Percentiles rank a stretch among this genome's conserved stretches.
These are phyloP conservation scores for Komagataella pastoris DNA, from an alignment of 805 yeast species.

Conservation along the genomic window DNA sequence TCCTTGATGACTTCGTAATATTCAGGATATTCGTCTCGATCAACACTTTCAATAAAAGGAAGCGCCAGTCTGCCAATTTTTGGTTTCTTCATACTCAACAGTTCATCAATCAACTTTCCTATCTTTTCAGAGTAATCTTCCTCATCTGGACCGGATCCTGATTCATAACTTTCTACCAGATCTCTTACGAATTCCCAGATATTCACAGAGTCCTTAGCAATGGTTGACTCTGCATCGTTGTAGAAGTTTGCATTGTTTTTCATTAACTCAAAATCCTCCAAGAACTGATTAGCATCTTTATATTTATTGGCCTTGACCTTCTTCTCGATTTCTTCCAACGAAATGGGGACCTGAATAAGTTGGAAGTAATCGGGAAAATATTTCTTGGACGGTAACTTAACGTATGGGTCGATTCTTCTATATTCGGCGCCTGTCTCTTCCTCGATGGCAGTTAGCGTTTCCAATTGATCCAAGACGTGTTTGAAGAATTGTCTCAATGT, in stretches of 20 bases:
- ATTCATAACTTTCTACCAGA: slow-evolving; percentile 26
- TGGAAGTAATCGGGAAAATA: slow-evolving; percentile 72
- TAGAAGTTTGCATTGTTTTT: slow-evolving; percentile 58
- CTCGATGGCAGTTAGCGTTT: neutral
- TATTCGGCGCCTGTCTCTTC: neutral
- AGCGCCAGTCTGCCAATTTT: slow-evolving; percentile 43
- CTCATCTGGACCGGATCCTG: slow-evolving; percentile 6
- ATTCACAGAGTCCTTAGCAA: slow-evolving; percentile 50
- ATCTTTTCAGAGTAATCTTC: slow-evolving; percentile 1
- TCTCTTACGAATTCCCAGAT: slow-evolving; percentile 44
- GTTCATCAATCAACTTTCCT: slow-evolving; percentile 19
- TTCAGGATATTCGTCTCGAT: slow-evolving; percentile 61
- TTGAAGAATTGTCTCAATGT: neutral
- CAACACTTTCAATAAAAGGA: slow-evolving; percentile 68
- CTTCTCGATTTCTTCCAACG: slow-evolving; percentile 50
- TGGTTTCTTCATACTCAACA: slow-evolving; percentile 19
- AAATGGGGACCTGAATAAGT: slow-evolving; percentile 49
- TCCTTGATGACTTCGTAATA: slow-evolving; percentile 58
- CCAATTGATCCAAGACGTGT: neutral
- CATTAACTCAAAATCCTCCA: slow-evolving; percentile 53
- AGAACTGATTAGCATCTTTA: slow-evolving; percentile 26
- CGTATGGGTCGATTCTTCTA: neutral
- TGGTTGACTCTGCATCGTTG: slow-evolving; percentile 53
- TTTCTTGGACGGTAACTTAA: slow-evolving; percentile 61
- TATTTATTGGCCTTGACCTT: slow-evolving; percentile 26